A percentile compares a stretch with the other conserved stretches of the same genome.
Conservation (phyloP, 192 early-diverging fungal genomes). For the Thoreauomyces humboldtii region DNA sequence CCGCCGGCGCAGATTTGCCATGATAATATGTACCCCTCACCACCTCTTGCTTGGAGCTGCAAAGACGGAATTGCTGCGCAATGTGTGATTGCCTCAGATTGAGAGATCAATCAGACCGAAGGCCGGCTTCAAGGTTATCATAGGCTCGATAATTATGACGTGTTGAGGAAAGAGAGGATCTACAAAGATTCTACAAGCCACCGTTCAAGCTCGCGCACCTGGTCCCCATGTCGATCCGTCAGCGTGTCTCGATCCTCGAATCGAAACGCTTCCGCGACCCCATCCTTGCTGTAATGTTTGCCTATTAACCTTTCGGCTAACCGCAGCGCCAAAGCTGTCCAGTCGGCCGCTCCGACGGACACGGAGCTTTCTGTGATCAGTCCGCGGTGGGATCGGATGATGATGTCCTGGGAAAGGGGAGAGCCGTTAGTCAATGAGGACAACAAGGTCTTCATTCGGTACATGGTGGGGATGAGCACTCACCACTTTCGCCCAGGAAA, state of each 20-base stretch:
- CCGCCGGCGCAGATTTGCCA: too few species aligned
- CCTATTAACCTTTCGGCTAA: slow-evolving; percentile 16
- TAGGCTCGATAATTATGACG: too few species aligned
- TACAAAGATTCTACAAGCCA: background rate
- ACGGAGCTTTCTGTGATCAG: slow-evolving; percentile 23
- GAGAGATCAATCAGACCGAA: too few species aligned
- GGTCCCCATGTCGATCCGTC: background rate
- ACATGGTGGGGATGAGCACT: too few species aligned
- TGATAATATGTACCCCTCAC: too few species aligned
- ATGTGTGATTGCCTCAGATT: too few species aligned
- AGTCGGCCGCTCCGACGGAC: background rate
- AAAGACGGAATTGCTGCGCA: too few species aligned
- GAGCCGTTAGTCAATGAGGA: background rate
- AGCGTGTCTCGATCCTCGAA: background rate
- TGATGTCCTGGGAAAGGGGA: slow-evolving; percentile 9
- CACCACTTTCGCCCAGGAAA: slow-evolving; percentile 33
- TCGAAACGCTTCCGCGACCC: slow-evolving; percentile 12
- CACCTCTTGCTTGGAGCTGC: too few species aligned
- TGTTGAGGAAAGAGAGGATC: too few species aligned
- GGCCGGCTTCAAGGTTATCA: too few species aligned
- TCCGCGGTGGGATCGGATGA: slow-evolving; percentile 13
- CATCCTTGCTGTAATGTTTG: slow-evolving; percentile 11
- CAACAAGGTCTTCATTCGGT: background rate
- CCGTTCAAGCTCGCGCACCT: background rate
- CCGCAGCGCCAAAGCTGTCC: slow-evolving; percentile 17